These are phyloP conservation scores for Phialemonium atrogriseum DNA, from an alignment of 2,329 filamentous ascomycete species.

Conservation along the genomic window DNA sequence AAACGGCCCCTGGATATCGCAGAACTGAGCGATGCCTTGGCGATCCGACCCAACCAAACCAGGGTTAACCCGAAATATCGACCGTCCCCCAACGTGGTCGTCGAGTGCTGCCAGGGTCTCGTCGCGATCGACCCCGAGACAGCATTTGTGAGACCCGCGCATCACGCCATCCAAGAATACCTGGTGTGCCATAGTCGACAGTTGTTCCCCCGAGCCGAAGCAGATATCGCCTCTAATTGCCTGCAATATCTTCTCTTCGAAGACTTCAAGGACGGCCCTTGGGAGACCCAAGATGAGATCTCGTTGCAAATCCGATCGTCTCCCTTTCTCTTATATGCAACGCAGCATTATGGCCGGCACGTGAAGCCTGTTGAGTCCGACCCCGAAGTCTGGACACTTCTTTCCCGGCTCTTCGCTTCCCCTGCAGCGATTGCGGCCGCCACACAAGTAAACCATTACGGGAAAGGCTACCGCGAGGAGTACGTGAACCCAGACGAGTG, in stretches of 20 bases:
- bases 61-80: constrained; percentile 4
- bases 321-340: constrained; percentile 6
- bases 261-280: constrained; percentile 5
- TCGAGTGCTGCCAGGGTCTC: constrained; percentile 11
- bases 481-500: constrained; percentile 6
- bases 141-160: constrained; percentile 2
- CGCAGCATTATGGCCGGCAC: too few relatives aligned
- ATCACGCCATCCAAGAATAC: constrained; percentile 8
- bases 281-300: neutral
- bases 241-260: constrained; percentile 6
- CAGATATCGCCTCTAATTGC: constrained; percentile 4
- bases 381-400: neutral
- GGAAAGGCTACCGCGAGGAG: constrained; percentile 2
- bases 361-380: too few relatives aligned
- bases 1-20: constrained; percentile 14
- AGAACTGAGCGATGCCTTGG: constrained; percentile 22
- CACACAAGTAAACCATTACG: constrained; percentile 2
- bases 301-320: neutral
- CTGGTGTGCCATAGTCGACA: neutral
- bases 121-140: constrained; percentile 6
- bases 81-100: constrained; percentile 6
- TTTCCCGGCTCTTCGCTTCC: neutral
- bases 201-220: constrained; percentile 5
- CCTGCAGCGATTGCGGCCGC: neutral
- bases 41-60: constrained; percentile 13